Conservation (phyloP, 805 yeast species). For the Ogataea polymorpha region DNA sequence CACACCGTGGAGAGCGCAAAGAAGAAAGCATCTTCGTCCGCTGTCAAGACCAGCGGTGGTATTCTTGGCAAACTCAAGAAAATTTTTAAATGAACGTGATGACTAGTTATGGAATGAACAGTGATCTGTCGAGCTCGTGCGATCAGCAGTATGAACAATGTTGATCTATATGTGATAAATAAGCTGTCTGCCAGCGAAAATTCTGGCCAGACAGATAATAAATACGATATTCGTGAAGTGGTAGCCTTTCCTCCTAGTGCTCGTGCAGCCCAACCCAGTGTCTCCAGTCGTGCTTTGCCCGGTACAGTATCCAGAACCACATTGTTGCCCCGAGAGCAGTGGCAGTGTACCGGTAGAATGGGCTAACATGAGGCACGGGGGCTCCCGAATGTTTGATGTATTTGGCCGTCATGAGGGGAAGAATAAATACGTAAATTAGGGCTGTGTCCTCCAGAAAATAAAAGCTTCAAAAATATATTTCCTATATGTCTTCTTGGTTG, state of each 20-base stretch:
- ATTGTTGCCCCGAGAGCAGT: slow-evolving; percentile 76
- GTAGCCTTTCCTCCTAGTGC: slow-evolving; percentile 21
- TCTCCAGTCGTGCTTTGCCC: slow-evolving; percentile 70
- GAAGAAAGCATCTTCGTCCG: background rate
- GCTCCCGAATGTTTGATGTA: slow-evolving; percentile 53
- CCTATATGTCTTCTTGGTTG: slow-evolving; percentile 6
- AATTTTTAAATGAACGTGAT: slow-evolving; percentile 11
- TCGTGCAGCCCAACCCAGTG: slow-evolving; percentile 49
- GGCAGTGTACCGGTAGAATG: slow-evolving; percentile 55
- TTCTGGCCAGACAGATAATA: no score
- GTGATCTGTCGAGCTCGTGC: background rate
- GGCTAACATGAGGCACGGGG: slow-evolving; percentile 63
- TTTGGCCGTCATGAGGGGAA: slow-evolving; percentile 17
- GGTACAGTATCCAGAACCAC: slow-evolving; percentile 87
- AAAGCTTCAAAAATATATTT: background rate
- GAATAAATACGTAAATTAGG: background rate
- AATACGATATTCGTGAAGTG: background rate
- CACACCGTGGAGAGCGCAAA: slow-evolving; percentile 21
- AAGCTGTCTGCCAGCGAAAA: no score
- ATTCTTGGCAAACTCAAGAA: slow-evolving; percentile 21
- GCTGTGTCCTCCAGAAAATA: background rate
- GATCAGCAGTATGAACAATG: background rate
- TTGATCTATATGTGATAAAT: no score
- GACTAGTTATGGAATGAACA: background rate
- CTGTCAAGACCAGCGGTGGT: slow-evolving; percentile 1